phyloP scores from a whole-genome alignment of 148 eudicot genomes.

The Cornus florida region DNA sequence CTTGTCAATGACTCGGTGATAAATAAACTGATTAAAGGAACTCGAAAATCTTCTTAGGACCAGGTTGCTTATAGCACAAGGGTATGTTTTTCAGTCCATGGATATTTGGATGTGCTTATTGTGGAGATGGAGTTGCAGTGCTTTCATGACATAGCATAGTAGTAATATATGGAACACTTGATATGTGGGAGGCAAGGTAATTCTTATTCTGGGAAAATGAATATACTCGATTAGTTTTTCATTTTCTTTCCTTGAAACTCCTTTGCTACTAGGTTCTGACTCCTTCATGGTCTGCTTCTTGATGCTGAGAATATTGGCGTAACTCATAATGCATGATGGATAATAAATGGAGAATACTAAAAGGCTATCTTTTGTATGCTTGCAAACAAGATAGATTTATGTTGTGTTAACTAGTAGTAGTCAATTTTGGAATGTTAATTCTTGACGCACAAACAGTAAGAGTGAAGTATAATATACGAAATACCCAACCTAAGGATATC shows the following conservation, averaged over 20 bases:
- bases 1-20: neutral
- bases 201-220: neutral
- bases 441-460: neutral
- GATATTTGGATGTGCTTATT: neutral
- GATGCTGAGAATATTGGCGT: neutral
- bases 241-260: neutral
- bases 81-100: neutral
- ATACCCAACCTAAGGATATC: neutral
- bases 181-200: neutral
- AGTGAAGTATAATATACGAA: too few relatives aligned
- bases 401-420: neutral
- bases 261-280: neutral
- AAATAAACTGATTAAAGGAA: neutral
- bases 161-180: neutral
- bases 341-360: neutral
- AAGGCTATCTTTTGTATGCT: neutral
- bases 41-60: neutral
- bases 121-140: neutral
- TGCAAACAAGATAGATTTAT: neutral
- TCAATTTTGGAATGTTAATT: neutral
- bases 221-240: neutral
- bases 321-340: neutral
- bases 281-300: neutral
- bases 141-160: neutral
- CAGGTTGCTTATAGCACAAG: neutral